Percentiles rank a stretch among this genome's conserved stretches.
These are phyloP conservation scores for Cercospora nicotianae DNA, from an alignment of 2,329 filamentous ascomycete species.

Conservation along the genomic window DNA sequence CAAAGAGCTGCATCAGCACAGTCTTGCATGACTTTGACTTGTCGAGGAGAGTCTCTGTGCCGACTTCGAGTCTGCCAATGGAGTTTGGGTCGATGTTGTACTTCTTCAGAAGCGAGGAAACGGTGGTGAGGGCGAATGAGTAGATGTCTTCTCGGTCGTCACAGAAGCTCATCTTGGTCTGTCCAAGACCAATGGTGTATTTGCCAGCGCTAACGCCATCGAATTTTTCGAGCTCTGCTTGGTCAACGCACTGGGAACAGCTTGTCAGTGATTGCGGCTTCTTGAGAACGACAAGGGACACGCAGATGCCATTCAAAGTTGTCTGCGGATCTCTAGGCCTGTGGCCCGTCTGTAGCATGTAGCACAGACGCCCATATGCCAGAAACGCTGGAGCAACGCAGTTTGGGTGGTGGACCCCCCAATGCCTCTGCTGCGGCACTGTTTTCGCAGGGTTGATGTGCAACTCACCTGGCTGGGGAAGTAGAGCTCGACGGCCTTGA, in stretches of 20 bases:
- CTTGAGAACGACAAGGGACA: neutral
- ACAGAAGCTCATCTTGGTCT: conserved; percentile 58
- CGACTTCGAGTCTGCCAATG: conserved; percentile 55
- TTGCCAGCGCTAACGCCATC: conserved; percentile 55
- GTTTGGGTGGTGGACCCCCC: neutral
- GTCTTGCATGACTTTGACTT: conserved; percentile 59
- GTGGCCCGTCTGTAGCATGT: neutral
- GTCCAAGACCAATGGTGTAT: conserved; percentile 57
- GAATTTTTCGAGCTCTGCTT: conserved; percentile 56
- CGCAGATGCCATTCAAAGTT: neutral
- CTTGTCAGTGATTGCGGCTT: conserved; percentile 18
- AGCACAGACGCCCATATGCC: neutral
- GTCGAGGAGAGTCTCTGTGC: conserved; percentile 56
- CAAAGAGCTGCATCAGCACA: conserved; percentile 56
- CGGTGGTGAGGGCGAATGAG: conserved; percentile 54
- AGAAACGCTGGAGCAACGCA: neutral
- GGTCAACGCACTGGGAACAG: conserved; percentile 52
- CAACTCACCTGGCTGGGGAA: conserved; percentile 53
- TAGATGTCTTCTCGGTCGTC: conserved; percentile 59
- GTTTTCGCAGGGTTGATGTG: neutral
- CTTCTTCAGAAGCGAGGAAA: conserved; percentile 54
- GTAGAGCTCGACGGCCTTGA: conserved; percentile 58
- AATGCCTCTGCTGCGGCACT: neutral
- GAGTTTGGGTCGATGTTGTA: conserved; percentile 54
- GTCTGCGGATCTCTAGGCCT: neutral